A percentile compares a stretch with the other conserved stretches of the same genome.
Evolutionary conservation across 352 stramenopile species (phyloP).

Genomic region (Pythium myriotylum): DNA sequence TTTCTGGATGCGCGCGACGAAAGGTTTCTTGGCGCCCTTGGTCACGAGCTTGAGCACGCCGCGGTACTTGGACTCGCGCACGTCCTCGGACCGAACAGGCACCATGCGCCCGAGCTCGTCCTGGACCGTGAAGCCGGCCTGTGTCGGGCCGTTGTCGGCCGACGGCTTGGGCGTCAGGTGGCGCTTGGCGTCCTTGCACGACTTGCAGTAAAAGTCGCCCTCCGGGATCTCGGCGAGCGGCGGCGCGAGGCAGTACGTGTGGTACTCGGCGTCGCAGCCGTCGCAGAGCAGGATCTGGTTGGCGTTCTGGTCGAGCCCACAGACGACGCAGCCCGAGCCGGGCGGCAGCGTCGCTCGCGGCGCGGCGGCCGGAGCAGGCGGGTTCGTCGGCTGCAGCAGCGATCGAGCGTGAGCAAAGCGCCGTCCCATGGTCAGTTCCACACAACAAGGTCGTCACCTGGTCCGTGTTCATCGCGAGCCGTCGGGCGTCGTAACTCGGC

Average conservation of each 20-base stretch:
- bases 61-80: constrained; percentile 79
- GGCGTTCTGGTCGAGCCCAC: constrained; percentile 69
- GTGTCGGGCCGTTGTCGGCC: constrained; percentile 9
- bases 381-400: neutral
- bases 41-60: constrained; percentile 80
- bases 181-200: constrained; percentile 41
- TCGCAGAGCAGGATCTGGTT: constrained; percentile 85
- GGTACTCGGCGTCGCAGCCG: constrained; percentile 86
- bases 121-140: constrained; percentile 24
- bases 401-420: neutral
- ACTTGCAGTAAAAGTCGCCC: constrained; percentile 84
- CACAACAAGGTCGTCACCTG: neutral
- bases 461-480: constrained; percentile 10
- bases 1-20: constrained; percentile 73
- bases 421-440: neutral
- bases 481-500: neutral
- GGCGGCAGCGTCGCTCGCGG: neutral
- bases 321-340: constrained; percentile 58
- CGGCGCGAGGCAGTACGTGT: constrained; percentile 82
- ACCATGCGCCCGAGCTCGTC: constrained; percentile 33
- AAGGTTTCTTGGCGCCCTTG: constrained; percentile 83
- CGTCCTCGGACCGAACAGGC: constrained; percentile 34
- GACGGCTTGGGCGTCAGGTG: constrained; percentile 18
- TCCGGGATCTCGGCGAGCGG: constrained; percentile 71
- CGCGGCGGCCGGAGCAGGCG: neutral